Percentiles rank a stretch among this genome's conserved stretches.
Conservation (phyloP, 345 rosid genomes). For the Salix arbutifolia region DNA sequence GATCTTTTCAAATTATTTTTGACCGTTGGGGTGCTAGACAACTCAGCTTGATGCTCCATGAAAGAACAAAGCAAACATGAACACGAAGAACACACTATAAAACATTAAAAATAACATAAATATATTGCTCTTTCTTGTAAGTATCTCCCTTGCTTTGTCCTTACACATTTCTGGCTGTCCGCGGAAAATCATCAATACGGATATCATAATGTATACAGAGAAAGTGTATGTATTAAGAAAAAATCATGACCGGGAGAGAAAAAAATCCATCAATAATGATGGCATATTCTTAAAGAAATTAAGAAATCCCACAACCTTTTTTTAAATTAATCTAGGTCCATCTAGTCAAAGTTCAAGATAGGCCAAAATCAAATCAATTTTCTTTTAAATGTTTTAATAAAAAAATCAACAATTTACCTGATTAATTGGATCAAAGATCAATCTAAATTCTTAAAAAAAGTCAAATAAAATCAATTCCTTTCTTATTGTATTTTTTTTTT, state of each 20-base stretch:
- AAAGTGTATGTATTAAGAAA: neutral
- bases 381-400: no score
- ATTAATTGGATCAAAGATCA: no score
- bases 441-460: no score
- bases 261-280: neutral
- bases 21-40: conserved; percentile 37
- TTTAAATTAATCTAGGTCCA: no score
- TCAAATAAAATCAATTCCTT: no score
- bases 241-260: neutral
- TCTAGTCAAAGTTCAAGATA: no score
- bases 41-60: conserved; percentile 31
- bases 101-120: neutral
- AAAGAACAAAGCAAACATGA: neutral
- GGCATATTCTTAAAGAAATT: neutral
- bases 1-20: conserved; percentile 36
- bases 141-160: neutral
- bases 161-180: neutral
- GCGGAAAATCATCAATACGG: neutral
- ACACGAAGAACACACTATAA: neutral
- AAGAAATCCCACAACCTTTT: neutral
- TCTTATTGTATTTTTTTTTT: no score
- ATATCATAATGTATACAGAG: neutral
- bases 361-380: no score
- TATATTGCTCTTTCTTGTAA: neutral
- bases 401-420: no score